Conservation (phyloP, 2,329 filamentous ascomycete species). For the Aspergillus caelatus region DNA sequence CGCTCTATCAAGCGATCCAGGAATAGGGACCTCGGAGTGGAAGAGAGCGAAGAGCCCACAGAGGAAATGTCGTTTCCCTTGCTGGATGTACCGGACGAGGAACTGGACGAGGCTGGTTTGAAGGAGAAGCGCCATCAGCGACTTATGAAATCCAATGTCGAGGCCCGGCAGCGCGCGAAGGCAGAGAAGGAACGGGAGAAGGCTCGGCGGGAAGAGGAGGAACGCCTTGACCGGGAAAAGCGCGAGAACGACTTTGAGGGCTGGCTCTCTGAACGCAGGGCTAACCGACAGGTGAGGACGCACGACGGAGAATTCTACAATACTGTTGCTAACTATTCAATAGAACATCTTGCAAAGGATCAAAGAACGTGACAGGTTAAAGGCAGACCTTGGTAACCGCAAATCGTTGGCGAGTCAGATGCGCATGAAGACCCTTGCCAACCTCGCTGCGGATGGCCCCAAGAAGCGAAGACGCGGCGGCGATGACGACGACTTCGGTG, state of each 20-base stretch:
- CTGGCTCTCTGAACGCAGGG: constrained; percentile 83
- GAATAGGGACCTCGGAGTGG: constrained; percentile 90
- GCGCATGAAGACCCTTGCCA: constrained; percentile 97
- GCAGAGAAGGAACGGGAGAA: constrained; percentile 94
- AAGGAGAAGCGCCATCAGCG: constrained; percentile 93
- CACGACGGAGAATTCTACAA: too few relatives aligned
- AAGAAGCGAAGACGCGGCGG: constrained; percentile 82
- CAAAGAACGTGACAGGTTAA: constrained; percentile 89
- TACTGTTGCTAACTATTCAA: constrained; percentile 29
- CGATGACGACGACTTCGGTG: constrained; percentile 95
- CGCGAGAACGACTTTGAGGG: constrained; percentile 80
- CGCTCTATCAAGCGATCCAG: constrained; percentile 85
- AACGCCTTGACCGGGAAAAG: constrained; percentile 79
- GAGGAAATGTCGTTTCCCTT: constrained; percentile 82
- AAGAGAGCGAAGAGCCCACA: constrained; percentile 75
- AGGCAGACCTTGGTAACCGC: constrained; percentile 91
- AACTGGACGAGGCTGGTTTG: constrained; percentile 86
- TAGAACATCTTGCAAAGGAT: constrained; percentile 75
- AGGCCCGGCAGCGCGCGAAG: constrained; percentile 90
- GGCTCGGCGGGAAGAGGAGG: constrained; percentile 78
- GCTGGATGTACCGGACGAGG: constrained; percentile 84
- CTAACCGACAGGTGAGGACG: constrained; percentile 60
- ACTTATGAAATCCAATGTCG: constrained; percentile 91
- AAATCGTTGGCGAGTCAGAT: constrained; percentile 96
- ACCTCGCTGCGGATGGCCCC: constrained; percentile 87